Evolutionary conservation across 78 protist species (phyloP).

Genomic region (Ministeria vibrans): DNA sequence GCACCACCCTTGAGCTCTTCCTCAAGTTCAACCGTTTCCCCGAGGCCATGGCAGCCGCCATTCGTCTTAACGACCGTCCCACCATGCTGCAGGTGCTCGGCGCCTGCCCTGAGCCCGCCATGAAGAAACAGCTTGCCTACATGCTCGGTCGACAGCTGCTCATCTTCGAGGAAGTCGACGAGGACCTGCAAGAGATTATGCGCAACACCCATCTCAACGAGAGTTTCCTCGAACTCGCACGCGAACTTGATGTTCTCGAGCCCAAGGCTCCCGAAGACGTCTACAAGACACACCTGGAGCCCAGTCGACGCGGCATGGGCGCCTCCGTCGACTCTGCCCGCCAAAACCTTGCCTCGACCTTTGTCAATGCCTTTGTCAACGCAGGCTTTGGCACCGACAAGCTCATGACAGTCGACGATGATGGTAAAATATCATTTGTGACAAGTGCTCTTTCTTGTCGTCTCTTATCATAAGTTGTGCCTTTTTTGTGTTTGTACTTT

Average conservation of each 20-base stretch:
- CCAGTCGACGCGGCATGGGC: conserved; percentile 2
- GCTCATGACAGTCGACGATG: conserved; percentile 73
- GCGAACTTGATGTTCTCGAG: conserved; percentile 88
- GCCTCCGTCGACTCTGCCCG: conserved; percentile 70
- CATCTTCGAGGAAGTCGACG: neutral
- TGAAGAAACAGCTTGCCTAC: conserved; percentile 75
- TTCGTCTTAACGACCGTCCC: conserved; percentile 2
- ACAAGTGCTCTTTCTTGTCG: too few species aligned
- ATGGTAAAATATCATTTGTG: too few species aligned
- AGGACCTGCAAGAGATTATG: conserved; percentile 47
- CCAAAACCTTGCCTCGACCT: conserved; percentile 84
- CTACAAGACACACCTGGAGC: conserved; percentile 74
- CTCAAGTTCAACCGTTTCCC: neutral
- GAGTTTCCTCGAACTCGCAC: conserved; percentile 69
- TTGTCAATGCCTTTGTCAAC: conserved; percentile 94
- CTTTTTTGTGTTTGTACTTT: too few species aligned
- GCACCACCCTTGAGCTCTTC: conserved; percentile 39
- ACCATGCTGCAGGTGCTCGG: neutral
- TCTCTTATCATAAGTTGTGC: too few species aligned
- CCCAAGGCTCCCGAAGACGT: conserved; percentile 95
- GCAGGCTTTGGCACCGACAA: conserved; percentile 83
- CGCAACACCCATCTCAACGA: conserved; percentile 64
- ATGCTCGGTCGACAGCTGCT: conserved; percentile 62
- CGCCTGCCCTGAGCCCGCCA: conserved; percentile 3
- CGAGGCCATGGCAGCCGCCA: conserved; percentile 37